phyloP scores from a whole-genome alignment of 257 asterid genomes.

The Gardenia jasminoides region DNA sequence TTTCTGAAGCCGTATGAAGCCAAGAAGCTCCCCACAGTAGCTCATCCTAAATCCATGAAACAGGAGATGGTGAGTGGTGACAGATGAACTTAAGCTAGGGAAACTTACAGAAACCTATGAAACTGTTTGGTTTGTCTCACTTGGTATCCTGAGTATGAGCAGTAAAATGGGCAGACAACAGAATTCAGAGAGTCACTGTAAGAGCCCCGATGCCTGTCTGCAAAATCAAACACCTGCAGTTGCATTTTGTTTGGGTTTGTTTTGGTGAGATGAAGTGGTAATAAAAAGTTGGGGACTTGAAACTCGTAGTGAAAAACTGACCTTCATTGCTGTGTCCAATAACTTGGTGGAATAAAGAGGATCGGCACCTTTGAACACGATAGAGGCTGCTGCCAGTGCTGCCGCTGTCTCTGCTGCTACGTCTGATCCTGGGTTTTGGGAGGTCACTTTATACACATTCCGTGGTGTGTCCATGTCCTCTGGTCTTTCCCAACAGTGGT shows the following conservation, averaged over 20 bases:
- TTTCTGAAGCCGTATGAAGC: constrained; percentile 68
- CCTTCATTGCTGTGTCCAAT: constrained; percentile 52
- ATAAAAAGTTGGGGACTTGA: background rate
- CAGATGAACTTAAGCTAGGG: background rate
- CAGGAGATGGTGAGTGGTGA: background rate
- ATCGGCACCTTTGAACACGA: constrained; percentile 68
- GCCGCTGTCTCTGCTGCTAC: constrained; percentile 96
- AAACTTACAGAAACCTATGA: background rate
- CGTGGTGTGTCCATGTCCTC: constrained; percentile 69
- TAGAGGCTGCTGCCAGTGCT: constrained; percentile 82
- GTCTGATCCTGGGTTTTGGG: constrained; percentile 80
- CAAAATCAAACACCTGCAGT: constrained; percentile 74
- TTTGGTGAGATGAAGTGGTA: background rate
- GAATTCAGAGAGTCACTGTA: constrained; percentile 74
- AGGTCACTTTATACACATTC: constrained; percentile 54
- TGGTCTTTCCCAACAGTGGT: constrained; percentile 31
- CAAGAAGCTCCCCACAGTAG: constrained; percentile 93
- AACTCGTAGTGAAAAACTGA: background rate
- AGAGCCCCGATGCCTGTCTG: constrained; percentile 70
- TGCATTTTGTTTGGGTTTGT: background rate
- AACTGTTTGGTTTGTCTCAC: constrained; percentile 34
- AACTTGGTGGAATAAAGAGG: constrained; percentile 57
- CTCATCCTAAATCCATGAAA: constrained; percentile 54
- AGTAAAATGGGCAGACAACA: constrained; percentile 79
- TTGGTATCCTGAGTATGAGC: constrained; percentile 81